These are phyloP conservation scores for Brettanomyces naardenensis DNA, from an alignment of 805 yeast species.

Conservation along the genomic window DNA sequence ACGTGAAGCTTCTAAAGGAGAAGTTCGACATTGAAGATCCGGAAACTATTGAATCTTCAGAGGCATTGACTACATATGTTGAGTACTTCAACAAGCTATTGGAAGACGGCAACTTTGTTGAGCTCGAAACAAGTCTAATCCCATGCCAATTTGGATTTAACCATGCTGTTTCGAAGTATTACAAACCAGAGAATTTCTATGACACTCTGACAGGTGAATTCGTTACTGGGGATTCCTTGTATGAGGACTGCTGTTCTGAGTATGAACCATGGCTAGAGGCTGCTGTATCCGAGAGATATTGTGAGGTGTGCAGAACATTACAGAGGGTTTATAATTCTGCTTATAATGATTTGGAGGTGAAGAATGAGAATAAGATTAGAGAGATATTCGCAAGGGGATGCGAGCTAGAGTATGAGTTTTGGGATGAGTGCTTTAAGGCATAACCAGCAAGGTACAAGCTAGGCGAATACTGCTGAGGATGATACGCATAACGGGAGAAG, in stretches of 20 bases:
- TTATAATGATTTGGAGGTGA: neutral
- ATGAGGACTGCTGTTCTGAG: neutral
- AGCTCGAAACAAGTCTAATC: slow-evolving; percentile 49
- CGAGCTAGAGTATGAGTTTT: slow-evolving; percentile 54
- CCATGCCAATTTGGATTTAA: slow-evolving; percentile 74
- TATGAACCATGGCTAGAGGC: slow-evolving; percentile 2
- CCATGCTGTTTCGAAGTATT: slow-evolving; percentile 38
- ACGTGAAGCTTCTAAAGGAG: slow-evolving; percentile 1
- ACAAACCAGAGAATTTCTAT: neutral
- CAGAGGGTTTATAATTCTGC: neutral
- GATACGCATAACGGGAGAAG: neutral
- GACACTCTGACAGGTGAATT: neutral
- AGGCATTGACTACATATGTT: slow-evolving; percentile 30
- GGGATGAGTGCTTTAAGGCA: slow-evolving; percentile 39
- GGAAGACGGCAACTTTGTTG: slow-evolving; percentile 49
- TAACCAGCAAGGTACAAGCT: neutral
- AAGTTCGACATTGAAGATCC: slow-evolving; percentile 2
- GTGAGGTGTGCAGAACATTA: neutral
- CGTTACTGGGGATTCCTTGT: neutral
- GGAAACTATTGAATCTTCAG: slow-evolving; percentile 1
- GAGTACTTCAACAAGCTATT: slow-evolving; percentile 32
- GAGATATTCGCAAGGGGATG: slow-evolving; percentile 55
- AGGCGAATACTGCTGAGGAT: neutral
- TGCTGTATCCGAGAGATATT: neutral
- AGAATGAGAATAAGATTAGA: slow-evolving; percentile 29